Evolutionary conservation across 2,329 filamentous ascomycete species (phyloP), one percentile per base, ranked within the genome.

Genomic region (Sphaerostilbella broomeana): DNA sequence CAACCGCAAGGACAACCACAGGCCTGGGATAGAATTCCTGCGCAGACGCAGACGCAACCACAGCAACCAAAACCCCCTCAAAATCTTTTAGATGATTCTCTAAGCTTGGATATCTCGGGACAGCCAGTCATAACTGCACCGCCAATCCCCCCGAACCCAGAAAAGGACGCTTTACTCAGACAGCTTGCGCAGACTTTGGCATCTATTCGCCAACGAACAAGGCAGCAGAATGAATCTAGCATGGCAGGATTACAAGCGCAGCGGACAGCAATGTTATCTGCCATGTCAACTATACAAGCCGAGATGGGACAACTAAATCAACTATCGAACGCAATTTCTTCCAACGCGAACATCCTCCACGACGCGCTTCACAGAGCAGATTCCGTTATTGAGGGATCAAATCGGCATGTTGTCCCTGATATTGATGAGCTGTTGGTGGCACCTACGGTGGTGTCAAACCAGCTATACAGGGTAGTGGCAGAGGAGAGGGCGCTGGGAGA

Each of bases 341-440:
- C 77, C 44, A 95, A 97, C 62, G 83, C 88, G 11, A 67, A 74
- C 15, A 84, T 94, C 38, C 69, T 97, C 6, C 83, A 83, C 47
- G 80, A 83, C 27, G 81, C 84, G 3, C 77, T 97, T 36, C 72
- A 75, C 20, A 81, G 84, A 45, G 90, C 90, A 3, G 89, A 95
- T 56, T 68, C 67, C 5, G 79, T 89, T 9, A 86, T 95, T 47
- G 74, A 78, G 28, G 75, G 79, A 36, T 85, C 85, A n/a, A 73
- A 78, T 41, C 70, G 70, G 12, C 79, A 85, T 34, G 72, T 73
- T 27, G 73, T 81, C 1, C 88, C 89, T 0, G 77, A 81, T 33
- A 83, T 97, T 34, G 92, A 98, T 58, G 88, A 94, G 44, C 73
- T 97, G 22, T 70, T 98, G 3, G 86, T 95, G n/a, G 87, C 89